Evolutionary conservation across 306 rosid genomes (phyloP), one percentile per base, ranked within the genome.

Genomic region (Datisca glomerata): DNA sequence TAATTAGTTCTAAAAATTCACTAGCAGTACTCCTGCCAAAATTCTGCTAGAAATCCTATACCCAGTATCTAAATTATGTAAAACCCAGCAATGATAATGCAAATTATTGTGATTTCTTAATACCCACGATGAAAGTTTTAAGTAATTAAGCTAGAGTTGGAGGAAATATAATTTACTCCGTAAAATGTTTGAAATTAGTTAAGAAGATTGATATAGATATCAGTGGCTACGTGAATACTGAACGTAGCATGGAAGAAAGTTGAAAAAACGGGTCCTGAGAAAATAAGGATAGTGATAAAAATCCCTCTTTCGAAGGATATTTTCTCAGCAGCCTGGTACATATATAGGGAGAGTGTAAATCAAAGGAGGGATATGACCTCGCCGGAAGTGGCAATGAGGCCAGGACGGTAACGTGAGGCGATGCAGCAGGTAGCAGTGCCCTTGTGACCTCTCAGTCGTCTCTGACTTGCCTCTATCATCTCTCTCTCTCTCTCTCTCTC

Each of bases 351-450:
- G 32, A n/a, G 18, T 12, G 19, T 15, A 23, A 49, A 41, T 31
- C 24, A 21, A n/a, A 5, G 19, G 8, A 18, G 42, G 8, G 35
- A 28, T 19, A 18, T 12, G 33, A 86, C 94, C 73, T 87, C 93
- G 65, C 75, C 89, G 43, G 93, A 61, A 63, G 94, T 76, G 68
- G 71, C 78, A 45, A 83, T 64, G 50, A 79, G 43, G 19, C 71
- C 75, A 11, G 93, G 92, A 4, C 66, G 59, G 61, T 54, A 43
- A 28, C 51, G 69, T 4, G 97, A 83, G 67, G 89, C 63, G 58
- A 83, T 49, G 70, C 97, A 87, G 67, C 73, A 76, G 32, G 84
- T 76, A 20, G 79, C 66, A 21, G 83, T 60, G 61, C 57, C 80
- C 19, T 57, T 59, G 80, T 87, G 94, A 37, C 94, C 94, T 60